Evolutionary conservation across 192 early-diverging fungal genomes (phyloP), one percentile per base, ranked within the genome.

Genomic region (Coemansia interrupta): DNA sequence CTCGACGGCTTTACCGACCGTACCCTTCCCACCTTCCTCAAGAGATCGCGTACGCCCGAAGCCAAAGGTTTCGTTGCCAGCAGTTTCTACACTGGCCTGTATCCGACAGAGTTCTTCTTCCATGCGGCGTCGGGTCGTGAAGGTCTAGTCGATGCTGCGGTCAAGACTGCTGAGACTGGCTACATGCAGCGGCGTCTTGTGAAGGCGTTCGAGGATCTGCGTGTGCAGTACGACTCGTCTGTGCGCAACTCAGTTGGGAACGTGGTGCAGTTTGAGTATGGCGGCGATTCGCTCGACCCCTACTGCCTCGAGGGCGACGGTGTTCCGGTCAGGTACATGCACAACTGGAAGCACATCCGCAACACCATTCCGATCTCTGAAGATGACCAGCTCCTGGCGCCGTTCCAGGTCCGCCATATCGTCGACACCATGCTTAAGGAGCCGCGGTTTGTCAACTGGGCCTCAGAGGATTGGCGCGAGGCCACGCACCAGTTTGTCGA

Each of bases 151-250:
- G 97, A 99, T 81, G 98, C 97, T 7, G 97, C 97, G 46, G 97
- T 99, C 70, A 99, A 99, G 66, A 99, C 97, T 48, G 97, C 97
- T 20, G 97, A 99, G 80, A 99, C 97, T 5, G 97, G 97, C 43
- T 97, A 97, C 72, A 97, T 96, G 94, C 90, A 92, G 71, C 83
- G 94, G 47, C 91, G 94, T 71, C 80, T 99, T 36, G 93, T 94
- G 89, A 97, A 97, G 73, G 94, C 94, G 9, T 83, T 99, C 23
- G 97, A 99, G 78, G 97, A 99, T 75, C 71, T 97, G 77, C 88
- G 86, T 0, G 87, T 89, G 19, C 93, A 96, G 68, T 99, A 99
- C 60, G 97, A 99, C 82, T 77, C 84, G 29, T 95, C 95, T 1
- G 97, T 99, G 15, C 84, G 97, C 38, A 90, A 92, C 70, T 90